Evolutionary conservation across 2,329 filamentous ascomycete genomes (phyloP).

Genomic region (Penicillium thymicola): DNA sequence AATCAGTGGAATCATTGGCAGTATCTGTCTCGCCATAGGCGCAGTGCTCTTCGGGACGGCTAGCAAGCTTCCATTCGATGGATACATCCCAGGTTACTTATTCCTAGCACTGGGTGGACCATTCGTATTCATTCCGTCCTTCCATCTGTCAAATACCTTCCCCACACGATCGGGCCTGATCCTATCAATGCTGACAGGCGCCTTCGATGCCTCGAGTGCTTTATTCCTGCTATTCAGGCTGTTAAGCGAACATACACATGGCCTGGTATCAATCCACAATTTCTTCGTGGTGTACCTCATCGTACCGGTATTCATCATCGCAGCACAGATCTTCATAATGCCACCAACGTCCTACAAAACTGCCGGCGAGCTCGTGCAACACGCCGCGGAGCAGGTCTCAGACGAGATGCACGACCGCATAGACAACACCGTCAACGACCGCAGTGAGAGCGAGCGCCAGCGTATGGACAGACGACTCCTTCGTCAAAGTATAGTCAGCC

Average conservation of each 20-base stretch:
- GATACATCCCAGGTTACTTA: slow-evolving; percentile 69
- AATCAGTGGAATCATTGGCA: slow-evolving; percentile 69
- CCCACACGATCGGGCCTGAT: slow-evolving; percentile 74
- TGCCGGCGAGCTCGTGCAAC: slow-evolving; percentile 73
- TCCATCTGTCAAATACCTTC: slow-evolving; percentile 82
- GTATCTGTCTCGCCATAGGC: slow-evolving; percentile 66
- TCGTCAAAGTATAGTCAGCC: slow-evolving; percentile 61
- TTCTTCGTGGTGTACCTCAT: slow-evolving; percentile 72
- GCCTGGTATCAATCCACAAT: slow-evolving; percentile 58
- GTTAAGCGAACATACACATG: slow-evolving; percentile 59
- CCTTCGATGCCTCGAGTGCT: slow-evolving; percentile 79
- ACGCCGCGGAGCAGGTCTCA: slow-evolving; percentile 56
- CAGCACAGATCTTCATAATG: slow-evolving; percentile 68
- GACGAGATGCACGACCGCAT: slow-evolving; percentile 57
- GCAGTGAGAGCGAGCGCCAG: slow-evolving; percentile 45
- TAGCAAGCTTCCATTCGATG: slow-evolving; percentile 65
- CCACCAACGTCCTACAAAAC: slow-evolving; percentile 78
- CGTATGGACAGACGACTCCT: slow-evolving; percentile 57
- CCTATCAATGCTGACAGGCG: slow-evolving; percentile 72
- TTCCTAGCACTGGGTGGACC: slow-evolving; percentile 75
- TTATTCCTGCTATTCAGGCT: slow-evolving; percentile 73
- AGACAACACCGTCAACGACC: slow-evolving; percentile 54
- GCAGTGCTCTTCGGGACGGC: slow-evolving; percentile 70
- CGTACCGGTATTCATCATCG: slow-evolving; percentile 64
- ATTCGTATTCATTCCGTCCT: slow-evolving; percentile 78